A percentile compares a stretch with the other conserved stretches of the same genome.
Conservation (phyloP, 1,139 yeast genomes). For the Saccharomyces hybrid region DNA sequence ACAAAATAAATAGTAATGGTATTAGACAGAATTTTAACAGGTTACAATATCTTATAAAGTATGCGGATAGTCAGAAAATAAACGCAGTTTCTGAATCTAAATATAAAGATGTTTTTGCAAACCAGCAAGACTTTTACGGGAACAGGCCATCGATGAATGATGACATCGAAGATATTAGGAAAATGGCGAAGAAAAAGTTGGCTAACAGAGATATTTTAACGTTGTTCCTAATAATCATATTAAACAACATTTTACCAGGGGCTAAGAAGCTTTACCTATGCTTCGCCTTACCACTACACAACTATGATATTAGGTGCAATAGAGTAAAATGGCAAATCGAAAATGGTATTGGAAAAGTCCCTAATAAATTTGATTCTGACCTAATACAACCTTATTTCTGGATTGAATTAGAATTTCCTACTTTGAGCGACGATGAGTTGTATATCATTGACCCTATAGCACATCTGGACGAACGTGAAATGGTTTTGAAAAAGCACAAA, state of each 20-base stretch:
- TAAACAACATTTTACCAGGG: slow-evolving; percentile 12
- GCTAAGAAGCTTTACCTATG: slow-evolving; percentile 12
- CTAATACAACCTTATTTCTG: slow-evolving; percentile 23
- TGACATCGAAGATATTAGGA: slow-evolving; percentile 11
- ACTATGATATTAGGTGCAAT: slow-evolving; percentile 9
- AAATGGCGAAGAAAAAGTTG: slow-evolving; percentile 19
- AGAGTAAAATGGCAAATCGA: slow-evolving; percentile 5
- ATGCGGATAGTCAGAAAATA: neutral
- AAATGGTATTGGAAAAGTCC: slow-evolving; percentile 13
- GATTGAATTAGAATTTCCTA: slow-evolving; percentile 15
- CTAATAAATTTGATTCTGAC: slow-evolving; percentile 23
- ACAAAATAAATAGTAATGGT: slow-evolving; percentile 24
- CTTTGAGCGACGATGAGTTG: slow-evolving; percentile 5
- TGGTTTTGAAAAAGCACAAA: slow-evolving; percentile 11
- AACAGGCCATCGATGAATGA: slow-evolving; percentile 10
- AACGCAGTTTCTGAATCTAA: neutral
- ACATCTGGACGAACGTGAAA: slow-evolving; percentile 12
- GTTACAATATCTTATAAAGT: slow-evolving; percentile 10
- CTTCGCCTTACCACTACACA: slow-evolving; percentile 21
- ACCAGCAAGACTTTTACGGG: slow-evolving; percentile 18
- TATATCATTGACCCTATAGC: slow-evolving; percentile 24
- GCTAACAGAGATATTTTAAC: slow-evolving; percentile 20
- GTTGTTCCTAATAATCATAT: slow-evolving; percentile 18
- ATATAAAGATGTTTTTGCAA: slow-evolving; percentile 7
- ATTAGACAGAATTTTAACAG: slow-evolving; percentile 21